Evolutionary conservation across 2,329 filamentous ascomycete species (phyloP), one percentile per base, ranked within the genome.

Genomic region (Tolypocladium tropicale): DNA sequence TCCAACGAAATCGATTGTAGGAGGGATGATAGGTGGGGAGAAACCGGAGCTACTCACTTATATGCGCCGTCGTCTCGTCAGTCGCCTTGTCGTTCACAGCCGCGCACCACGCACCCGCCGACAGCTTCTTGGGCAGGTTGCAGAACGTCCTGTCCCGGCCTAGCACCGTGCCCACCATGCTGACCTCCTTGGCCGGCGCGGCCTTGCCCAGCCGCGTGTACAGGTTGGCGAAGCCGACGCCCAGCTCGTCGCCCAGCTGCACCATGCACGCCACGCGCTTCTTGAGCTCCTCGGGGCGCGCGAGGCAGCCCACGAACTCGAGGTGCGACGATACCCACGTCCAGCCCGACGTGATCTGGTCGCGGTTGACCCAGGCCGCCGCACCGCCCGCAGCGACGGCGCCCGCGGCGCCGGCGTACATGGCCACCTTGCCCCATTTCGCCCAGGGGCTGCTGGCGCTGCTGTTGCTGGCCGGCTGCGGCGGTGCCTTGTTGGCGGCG

Each of bases 251-350:
- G 36, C 84, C 78, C 23, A 92, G 74, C 57, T 78, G 76, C n/a
- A 82, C 77, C 68, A 96, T 77, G 58, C 76, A 79, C n/a, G 77
- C 74, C 11, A 96, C 78, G 34, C 94, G 83, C 65, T 84, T 81
- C 62, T 85, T 84, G 61, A 97, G 76, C 66, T 96, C 91, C 63
- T 92, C 88, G 5, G 84, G 84, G n/a, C 89, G 84, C 52, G 89
- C 88, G 9, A 99, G 80, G 65, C 90, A 95, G 2, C 91, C 90
- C 1, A 97, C 89, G 65, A 97, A 99, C 70, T 94, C 89, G 30
- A 99, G 82, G 71, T 99, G 94, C 37, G 89, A 94, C 18, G 87
- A 84, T 16, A 89, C 89, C 91, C 92, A 97, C 11, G 77, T 77
- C 75, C 86, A 86, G 9, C 92, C 88, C 58, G 86, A 79, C 3